Evolutionary conservation across 1,139 yeast genomes (phyloP), one percentile per base, ranked within the genome.

Genomic region (Geotrichum phurueaensis): DNA sequence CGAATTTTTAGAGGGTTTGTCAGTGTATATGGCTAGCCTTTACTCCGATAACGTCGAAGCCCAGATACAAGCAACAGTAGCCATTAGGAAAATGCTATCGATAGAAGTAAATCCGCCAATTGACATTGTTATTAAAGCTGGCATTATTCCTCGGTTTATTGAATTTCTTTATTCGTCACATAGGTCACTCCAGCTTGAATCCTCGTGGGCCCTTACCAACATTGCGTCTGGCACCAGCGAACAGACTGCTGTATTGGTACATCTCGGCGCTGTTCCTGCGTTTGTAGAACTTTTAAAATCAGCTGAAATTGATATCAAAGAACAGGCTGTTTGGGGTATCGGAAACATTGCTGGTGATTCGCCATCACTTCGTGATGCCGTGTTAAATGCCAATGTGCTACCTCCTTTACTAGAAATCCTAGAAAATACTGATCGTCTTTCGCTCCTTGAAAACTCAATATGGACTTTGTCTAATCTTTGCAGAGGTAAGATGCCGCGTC

Each of bases 261-360:
- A 90, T 64, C 86, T 92, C n/a, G 96, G 95, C 59, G 98, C 98
- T 0, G 96, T 94, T 53, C 98, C 98, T 27, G 78, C 85, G 63
- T 91, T 94, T 76, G 97, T 94, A 55, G 82, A 86, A 66, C 81
- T 94, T 67, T 81, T 94, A 68, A 81, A 83, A 68, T 87, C 96
- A 6, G 85, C 84, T 64, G 89, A 96, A 56, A 79, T 85, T 61
- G 98, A 94, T 72, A 97, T 95, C 62, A 89, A 90, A 75, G 99
- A 94, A 74, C 99, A 94, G 78, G 98, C 98, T 23, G 94, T 94
- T 68, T 94, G 99, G 99, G 98, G 99, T 47, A 80, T 94, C 68
- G 99, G 99, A 75, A 94, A 94, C 74, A 97, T 94, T 73, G 98
- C 99, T 33, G 99, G 99, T 75, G 99, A 94, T 74, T 89, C 96